Evolutionary conservation across 2,329 filamentous ascomycete genomes (phyloP), one percentile per base, ranked within the genome.

Genomic region (Sclerotinia subarctica): DNA sequence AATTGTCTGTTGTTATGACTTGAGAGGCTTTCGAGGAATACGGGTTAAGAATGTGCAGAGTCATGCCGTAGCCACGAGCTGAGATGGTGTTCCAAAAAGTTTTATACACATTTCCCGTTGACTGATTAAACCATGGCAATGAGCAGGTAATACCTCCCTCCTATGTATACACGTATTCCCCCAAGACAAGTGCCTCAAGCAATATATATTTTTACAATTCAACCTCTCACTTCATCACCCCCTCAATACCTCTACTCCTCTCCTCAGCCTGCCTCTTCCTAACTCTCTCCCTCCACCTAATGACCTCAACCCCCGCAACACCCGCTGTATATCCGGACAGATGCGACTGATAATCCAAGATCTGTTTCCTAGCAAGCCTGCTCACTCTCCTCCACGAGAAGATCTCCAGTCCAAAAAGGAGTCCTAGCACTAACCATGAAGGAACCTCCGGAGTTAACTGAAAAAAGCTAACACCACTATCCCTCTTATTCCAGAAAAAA

Each of bases 401-500:
- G 78, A 81, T n/a, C 24, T 83, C 78, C 32, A 87, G 72, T 73
- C 87, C 84, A 51, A 86, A 72, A 15, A 83, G 82, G 21, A 84
- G 73, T 24, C 85, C 81, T 66, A 88, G 76, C 71, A 87, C 83
- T 1, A 81, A 81, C 17, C 87, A 79, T 0, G 85, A 84, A 67
- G 85, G 82, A 13, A 88, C 81, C n/a, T 84, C 81, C 17, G 86
- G 86, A 69, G 87, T 79, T 11, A 72, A 57, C 1, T 83, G 85
- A 38, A 88, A 78, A 65, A 89, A 76, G 75, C 82, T 84, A 78
- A 89, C 85, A 49, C 83, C 81, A 53, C 88, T 85, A 68, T 81
- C 80, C 65, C 81, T 79, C 74, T 88, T 83, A 71, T 85, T 78
- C 82, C 85, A 87, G 73, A 89, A 86, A 77, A 86, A 90, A 1